Base-by-base conservation (phyloP, 179 eudicot species). In the Drosera spatulata region DNA sequence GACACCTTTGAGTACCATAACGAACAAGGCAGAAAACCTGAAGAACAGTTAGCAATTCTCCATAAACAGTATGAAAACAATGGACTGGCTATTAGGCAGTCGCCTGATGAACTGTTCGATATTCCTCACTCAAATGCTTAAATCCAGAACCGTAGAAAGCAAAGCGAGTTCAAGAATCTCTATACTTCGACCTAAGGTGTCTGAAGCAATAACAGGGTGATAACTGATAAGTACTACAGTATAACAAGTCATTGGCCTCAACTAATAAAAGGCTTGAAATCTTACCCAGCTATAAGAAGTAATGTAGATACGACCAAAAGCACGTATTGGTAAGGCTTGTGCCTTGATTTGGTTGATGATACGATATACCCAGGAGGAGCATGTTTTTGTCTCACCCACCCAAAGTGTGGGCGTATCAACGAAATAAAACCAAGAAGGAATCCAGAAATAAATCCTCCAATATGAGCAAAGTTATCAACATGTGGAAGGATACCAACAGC, bases 381-480 rank as follows among this genome's bases (percentile, higher is more conserved):
- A 56, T 73, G 69, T 56, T 63, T 76, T 61, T 56, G 71, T 60
- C 59, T 63, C 53, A 74, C 71, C 79, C 79, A 80, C 37, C 71
- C 82, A 58, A 58, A 79, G 42, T 74, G 83, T 3, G 86, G 86
- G 8, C 81, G 83, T 15, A 79, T 66, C 48, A 81, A 51, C 9
- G 78, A 71, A 14, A 75, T 51, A 51, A 81, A 76, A 10, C 86
- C 81, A 44, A 81, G 83, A 48, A 81, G 75, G 56, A 79, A 81
- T 9, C 83, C 83, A 2, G 81, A 61, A 38, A 74, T 45, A 61
- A 81, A 81, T 45, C 86, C 86, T 47, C 86, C 83, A 56, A 81
- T 73, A 59, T 81, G 86, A 13, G 86, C 83, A 56, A 75, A 81
- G 63, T 78, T 81, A 58, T 81, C 83, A 43, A 75, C 80, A 54